Percentiles rank a stretch among this genome's conserved stretches.
Evolutionary conservation across 768 basidiomycete species (phyloP).

Genomic region (Tricholomella constricta): DNA sequence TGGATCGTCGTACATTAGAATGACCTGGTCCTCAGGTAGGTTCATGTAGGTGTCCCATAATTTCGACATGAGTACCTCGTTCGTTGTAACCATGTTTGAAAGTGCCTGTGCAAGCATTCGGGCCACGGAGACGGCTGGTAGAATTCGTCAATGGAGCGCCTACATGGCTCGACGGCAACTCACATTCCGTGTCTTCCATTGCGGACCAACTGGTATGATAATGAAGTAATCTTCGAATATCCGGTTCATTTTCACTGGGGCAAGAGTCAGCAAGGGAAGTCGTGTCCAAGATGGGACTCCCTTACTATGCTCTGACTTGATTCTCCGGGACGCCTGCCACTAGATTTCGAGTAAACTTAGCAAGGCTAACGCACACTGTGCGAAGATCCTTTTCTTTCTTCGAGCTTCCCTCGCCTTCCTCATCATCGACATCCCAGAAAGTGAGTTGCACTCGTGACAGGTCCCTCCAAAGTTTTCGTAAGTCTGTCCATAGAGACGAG

Average conservation of each 20-base stretch:
- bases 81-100: conserved; percentile 82
- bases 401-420: conserved; percentile 25
- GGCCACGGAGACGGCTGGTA: conserved; percentile 60
- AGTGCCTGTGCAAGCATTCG: conserved; percentile 75
- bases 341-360: conserved; percentile 82
- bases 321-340: conserved; percentile 75
- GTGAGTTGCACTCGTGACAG: conserved; percentile 49
- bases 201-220: conserved; percentile 77
- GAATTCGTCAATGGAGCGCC: background rate
- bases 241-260: conserved; percentile 67
- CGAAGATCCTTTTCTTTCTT: conserved; percentile 37
- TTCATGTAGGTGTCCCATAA: conserved; percentile 69
- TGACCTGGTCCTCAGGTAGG: conserved; percentile 69
- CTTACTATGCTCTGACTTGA: conserved; percentile 76
- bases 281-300: conserved; percentile 5
- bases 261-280: conserved; percentile 5
- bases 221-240: conserved; percentile 66
- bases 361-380: conserved; percentile 51
- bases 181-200: conserved; percentile 62
- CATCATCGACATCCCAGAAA: conserved; percentile 52
- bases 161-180: conserved; percentile 21
- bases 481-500: conserved; percentile 54
- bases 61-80: conserved; percentile 54
- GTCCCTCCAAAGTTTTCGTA: conserved; percentile 60
- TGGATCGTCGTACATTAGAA: conserved; percentile 64